Conservation (phyloP, 352 stramenopile genomes). For the Globisporangium cederbergense region DNA sequence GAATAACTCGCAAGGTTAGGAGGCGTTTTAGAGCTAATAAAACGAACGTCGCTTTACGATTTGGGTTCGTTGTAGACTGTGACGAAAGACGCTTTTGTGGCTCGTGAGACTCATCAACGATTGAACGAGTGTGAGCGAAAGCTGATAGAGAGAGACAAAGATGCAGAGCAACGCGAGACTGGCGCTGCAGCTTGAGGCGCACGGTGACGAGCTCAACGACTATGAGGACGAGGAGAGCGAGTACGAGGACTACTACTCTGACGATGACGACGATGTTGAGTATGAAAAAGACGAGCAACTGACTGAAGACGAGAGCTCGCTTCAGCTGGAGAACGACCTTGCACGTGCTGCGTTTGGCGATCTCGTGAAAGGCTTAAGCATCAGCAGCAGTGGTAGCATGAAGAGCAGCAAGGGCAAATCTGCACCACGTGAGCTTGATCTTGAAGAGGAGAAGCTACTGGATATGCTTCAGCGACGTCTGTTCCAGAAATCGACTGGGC, state of each 20-base stretch:
- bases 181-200: background rate
- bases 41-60: slow-evolving; percentile 7
- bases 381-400: background rate
- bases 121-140: background rate
- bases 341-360: slow-evolving; percentile 7
- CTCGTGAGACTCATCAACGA: background rate
- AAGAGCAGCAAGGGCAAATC: background rate
- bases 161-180: slow-evolving; percentile 2
- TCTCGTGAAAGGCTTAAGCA: background rate
- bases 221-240: slow-evolving; percentile 16
- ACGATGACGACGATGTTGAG: slow-evolving; percentile 17
- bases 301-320: slow-evolving; percentile 2
- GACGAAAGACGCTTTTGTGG: background rate
- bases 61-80: background rate
- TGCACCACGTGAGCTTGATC: background rate
- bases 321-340: slow-evolving; percentile 18
- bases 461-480: slow-evolving; percentile 14
- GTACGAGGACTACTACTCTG: slow-evolving; percentile 23
- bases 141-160: background rate
- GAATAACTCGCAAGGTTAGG: background rate
- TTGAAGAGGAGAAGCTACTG: slow-evolving; percentile 13
- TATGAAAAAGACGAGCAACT: slow-evolving; percentile 1
- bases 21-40: background rate
- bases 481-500: slow-evolving; percentile 19
- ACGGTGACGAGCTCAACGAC: slow-evolving; percentile 12